phyloP scores from a whole-genome alignment of 108 stramenopile genomes.

The Cyclotella baltica region DNA sequence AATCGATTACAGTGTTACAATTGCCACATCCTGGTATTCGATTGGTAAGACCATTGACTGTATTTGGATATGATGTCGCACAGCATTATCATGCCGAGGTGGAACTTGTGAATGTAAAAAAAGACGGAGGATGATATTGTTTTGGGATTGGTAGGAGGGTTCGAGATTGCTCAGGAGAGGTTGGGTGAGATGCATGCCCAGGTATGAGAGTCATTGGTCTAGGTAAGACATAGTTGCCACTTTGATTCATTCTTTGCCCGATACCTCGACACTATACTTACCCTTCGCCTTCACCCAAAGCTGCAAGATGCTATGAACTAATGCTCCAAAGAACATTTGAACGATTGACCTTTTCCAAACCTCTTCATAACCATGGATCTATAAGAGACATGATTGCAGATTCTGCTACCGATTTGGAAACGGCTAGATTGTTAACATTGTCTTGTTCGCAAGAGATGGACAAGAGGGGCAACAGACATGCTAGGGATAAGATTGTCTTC shows the following conservation, averaged over 20 bases:
- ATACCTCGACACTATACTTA: neutral
- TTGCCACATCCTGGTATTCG: conserved; percentile 79
- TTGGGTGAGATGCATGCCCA: conserved; percentile 67
- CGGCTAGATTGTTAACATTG: conserved; percentile 81
- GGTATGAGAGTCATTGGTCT: conserved; percentile 94
- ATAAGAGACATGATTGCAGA: conserved; percentile 87
- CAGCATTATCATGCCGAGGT: conserved; percentile 95
- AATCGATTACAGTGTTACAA: conserved; percentile 85
- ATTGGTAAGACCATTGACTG: conserved; percentile 85
- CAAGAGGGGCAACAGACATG: conserved; percentile 50
- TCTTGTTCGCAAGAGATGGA: conserved; percentile 81
- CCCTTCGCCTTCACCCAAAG: conserved; percentile 39
- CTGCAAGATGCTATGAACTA: conserved; percentile 83
- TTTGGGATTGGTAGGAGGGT: conserved; percentile 92
- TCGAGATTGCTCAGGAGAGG: conserved; percentile 94
- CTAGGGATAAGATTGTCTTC: conserved; percentile 81
- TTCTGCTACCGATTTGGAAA: conserved; percentile 76
- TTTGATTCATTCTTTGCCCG: neutral
- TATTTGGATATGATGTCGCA: conserved; percentile 97
- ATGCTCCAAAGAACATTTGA: conserved; percentile 80
- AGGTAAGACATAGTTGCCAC: conserved; percentile 49
- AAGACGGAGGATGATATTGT: conserved; percentile 66
- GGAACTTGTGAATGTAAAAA: conserved; percentile 55
- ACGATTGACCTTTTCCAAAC: conserved; percentile 84
- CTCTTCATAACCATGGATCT: conserved; percentile 79